Base-by-base conservation (phyloP, 805 yeast genomes). In the Ogataea dorogensis region DNA sequence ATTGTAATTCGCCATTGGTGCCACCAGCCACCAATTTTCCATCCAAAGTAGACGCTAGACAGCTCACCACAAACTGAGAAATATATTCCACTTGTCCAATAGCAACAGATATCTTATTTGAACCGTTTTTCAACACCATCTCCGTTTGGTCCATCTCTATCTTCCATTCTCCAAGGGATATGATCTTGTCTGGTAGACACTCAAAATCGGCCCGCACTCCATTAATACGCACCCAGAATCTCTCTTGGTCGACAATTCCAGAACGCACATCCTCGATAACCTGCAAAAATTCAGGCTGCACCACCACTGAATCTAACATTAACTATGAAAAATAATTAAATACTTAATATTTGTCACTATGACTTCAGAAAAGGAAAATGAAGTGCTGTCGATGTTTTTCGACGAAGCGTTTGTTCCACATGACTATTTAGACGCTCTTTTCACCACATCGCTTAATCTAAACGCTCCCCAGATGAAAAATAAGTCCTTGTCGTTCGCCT, bases 341-440 rank as follows among this genome's bases (percentile, higher is more conserved):
- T 25, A 25, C 5, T 25, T 20, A 6, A 21, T 16, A 8, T 24
- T 34, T 23, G 12, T 17, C 6, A 20, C n/a, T 6, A 28, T 28
- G 35, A 17, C 40, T 13, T 36, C 35, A 5, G 35, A 36, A n/a
- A 29, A 40, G 31, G 53, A 58, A 23, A 60, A 61, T 36, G 74
- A 75, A 11, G 67, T 80, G 1, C 57, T 81, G 3, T 61, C 76
- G 9, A 81, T 82, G 78, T 83, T 83, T 63, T 78, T 80, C 43
- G 86, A 81, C 44, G 74, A 71, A 14, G 75, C 73, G 17, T 82
- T 81, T 51, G 75, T 72, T 12, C 83, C 87, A 1, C 73, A 75
- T 36, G 75, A 75, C 25, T 83, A 73, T 49, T 69, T 83, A 13
- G 86, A 83, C 53, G 79, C 83, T 2, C 59, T 82, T 11, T 69